Evolutionary conservation across 2,329 filamentous ascomycete species (phyloP).

Genomic region (Zymoseptoria pseudotritici): DNA sequence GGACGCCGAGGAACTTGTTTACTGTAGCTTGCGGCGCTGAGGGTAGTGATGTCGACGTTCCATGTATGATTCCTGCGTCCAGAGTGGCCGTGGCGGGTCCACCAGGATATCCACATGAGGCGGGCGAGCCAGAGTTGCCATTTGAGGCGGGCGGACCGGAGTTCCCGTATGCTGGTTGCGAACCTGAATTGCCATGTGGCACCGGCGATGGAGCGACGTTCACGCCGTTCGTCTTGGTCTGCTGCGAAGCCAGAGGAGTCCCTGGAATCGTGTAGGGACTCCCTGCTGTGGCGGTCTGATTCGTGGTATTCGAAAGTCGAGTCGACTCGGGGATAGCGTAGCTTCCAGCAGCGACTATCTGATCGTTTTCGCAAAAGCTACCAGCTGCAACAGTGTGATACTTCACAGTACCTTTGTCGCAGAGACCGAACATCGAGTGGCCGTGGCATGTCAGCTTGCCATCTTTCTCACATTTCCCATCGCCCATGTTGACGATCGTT

Average conservation of each 20-base stretch:
- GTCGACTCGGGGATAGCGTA: neutral
- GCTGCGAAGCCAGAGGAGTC: neutral
- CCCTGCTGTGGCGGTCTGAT: neutral
- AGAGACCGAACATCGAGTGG: slow-evolving; percentile 34
- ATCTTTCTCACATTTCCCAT: neutral
- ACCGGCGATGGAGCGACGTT: neutral
- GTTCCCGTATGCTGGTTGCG: too few species aligned
- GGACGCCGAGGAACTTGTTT: slow-evolving; percentile 31
- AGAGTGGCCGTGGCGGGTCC: slow-evolving; percentile 24
- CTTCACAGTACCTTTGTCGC: slow-evolving; percentile 35
- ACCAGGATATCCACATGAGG: slow-evolving; percentile 7
- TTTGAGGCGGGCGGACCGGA: too few species aligned
- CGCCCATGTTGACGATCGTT: neutral
- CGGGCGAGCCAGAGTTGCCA: neutral
- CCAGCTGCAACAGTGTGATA: slow-evolving; percentile 37
- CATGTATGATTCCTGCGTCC: slow-evolving; percentile 22
- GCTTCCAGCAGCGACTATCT: neutral
- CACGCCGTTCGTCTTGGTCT: neutral
- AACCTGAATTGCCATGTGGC: too few species aligned
- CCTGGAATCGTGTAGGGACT: neutral
- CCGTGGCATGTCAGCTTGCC: slow-evolving; percentile 34
- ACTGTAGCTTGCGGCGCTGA: slow-evolving; percentile 22
- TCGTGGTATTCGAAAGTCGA: neutral
- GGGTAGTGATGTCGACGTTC: slow-evolving; percentile 25
- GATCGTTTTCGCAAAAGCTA: slow-evolving; percentile 30